A percentile compares a stretch with the other conserved stretches of the same genome.
phyloP scores from a whole-genome alignment of 2,329 filamentous ascomycete genomes.

The Fusarium marasasianum region DNA sequence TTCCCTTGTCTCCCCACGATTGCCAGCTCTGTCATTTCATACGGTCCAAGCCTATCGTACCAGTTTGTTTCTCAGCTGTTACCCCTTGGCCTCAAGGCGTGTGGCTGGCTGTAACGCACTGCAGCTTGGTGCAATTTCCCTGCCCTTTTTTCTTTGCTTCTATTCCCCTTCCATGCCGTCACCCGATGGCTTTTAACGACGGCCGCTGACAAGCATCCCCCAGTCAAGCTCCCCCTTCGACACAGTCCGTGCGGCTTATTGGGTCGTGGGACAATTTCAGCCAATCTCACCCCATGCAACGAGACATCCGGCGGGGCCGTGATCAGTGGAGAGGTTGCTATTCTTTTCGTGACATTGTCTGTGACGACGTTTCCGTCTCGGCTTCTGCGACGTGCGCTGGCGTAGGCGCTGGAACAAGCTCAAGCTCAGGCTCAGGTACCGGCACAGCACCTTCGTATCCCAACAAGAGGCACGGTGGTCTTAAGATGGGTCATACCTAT shows the following conservation, averaged over 20 bases:
- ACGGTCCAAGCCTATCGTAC: constrained; percentile 2
- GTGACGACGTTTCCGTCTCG: constrained; percentile 71
- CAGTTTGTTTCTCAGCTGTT: constrained; percentile 16
- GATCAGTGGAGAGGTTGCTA: constrained; percentile 90
- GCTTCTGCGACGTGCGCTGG: constrained; percentile 37
- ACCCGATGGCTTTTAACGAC: constrained; percentile 25
- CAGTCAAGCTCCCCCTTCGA: constrained; percentile 68
- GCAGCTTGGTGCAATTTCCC: constrained; percentile 37
- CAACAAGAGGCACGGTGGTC: constrained; percentile 73
- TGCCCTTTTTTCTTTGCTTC: constrained; percentile 36
- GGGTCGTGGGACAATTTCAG: constrained; percentile 97
- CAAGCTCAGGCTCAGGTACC: constrained; percentile 26
- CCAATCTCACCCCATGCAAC: constrained; percentile 80
- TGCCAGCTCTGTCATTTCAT: constrained; percentile 22
- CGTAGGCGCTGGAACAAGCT: constrained; percentile 34
- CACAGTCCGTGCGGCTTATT: constrained; percentile 78
- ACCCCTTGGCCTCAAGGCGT: constrained; percentile 10
- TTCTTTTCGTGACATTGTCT: constrained; percentile 85
- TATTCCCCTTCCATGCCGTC: constrained; percentile 36
- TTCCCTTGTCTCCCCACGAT: constrained; percentile 36
- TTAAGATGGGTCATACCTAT: constrained; percentile 93
- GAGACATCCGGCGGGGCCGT: constrained; percentile 77
- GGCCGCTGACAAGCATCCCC: constrained; percentile 41
- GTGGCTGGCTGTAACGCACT: constrained; percentile 32
- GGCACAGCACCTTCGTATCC: constrained; percentile 36